Conservation (phyloP, 108 stramenopile species). For the Cyclotella kingstonii region DNA sequence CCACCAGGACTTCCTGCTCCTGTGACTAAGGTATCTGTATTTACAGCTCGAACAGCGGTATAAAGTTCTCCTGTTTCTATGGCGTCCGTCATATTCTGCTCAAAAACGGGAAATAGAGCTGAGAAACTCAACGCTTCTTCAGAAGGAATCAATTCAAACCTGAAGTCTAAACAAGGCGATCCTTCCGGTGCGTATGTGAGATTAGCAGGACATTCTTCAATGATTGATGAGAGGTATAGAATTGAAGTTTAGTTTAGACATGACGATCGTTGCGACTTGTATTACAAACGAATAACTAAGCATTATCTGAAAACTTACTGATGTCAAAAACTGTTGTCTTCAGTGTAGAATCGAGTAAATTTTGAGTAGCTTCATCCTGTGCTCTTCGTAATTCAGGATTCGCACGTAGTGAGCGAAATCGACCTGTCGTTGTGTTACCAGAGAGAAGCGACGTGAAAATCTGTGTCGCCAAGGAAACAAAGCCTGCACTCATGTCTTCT, state of each 20-base stretch:
- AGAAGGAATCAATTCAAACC: not conserved
- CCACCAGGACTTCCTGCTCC: constrained; percentile 4
- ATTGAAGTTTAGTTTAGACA: not conserved
- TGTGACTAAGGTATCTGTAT: not conserved
- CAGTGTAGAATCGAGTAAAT: too few relatives aligned
- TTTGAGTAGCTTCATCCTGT: too few relatives aligned
- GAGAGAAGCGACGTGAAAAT: not conserved
- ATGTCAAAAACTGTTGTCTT: too few relatives aligned
- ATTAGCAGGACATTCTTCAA: not conserved
- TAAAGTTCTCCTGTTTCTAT: not conserved
- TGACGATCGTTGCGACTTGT: not conserved
- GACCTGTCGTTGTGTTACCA: not conserved
- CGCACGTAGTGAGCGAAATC: not conserved
- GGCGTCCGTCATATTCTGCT: not conserved
- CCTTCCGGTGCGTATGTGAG: constrained; percentile 6
- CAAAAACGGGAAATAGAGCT: not conserved
- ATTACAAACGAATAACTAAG: too few relatives aligned
- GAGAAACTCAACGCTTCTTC: not conserved
- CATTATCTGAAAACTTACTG: too few relatives aligned
- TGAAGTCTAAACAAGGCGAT: not conserved
- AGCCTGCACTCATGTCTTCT: constrained; percentile 50
- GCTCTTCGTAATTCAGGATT: too few relatives aligned
- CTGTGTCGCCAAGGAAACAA: constrained; percentile 34
- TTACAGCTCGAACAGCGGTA: not conserved
- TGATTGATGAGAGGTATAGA: too few relatives aligned